A percentile compares a stretch with the other conserved stretches of the same genome.
phyloP scores from a whole-genome alignment of 2,329 filamentous ascomycete species.

The Trichoderma asperellum region DNA sequence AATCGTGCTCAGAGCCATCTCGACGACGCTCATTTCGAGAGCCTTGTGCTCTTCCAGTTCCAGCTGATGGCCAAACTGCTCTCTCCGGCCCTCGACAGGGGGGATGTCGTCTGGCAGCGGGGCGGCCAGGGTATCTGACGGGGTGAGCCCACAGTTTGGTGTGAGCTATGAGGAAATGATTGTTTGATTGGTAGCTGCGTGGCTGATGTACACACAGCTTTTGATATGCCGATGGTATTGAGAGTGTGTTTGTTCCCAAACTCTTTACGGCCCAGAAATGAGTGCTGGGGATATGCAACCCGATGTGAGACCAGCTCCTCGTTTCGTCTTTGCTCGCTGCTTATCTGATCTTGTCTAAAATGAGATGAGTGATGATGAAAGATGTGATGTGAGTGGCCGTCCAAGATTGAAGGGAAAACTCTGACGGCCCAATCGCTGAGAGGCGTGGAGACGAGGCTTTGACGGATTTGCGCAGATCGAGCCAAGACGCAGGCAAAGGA shows the following conservation, averaged over 20 bases:
- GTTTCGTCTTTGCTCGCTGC: not conserved
- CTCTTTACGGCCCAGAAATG: not conserved
- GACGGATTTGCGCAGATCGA: not conserved
- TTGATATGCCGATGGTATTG: not conserved
- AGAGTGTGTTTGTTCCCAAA: not conserved
- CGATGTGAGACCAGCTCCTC: not conserved
- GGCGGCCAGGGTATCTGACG: conserved; percentile 3
- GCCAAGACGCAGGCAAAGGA: not conserved
- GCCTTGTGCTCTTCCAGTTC: conserved; percentile 21
- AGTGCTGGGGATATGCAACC: not conserved
- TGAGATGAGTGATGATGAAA: not conserved
- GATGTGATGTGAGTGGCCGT: not conserved
- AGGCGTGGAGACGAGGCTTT: not conserved
- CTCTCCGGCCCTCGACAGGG: conserved; percentile 26
- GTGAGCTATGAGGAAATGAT: not conserved
- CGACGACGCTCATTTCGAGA: conserved; percentile 40
- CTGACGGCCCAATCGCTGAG: not conserved
- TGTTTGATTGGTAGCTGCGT: not conserved
- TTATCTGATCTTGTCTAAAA: not conserved
- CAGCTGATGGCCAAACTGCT: conserved; percentile 29
- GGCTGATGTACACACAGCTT: not conserved
- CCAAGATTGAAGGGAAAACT: not conserved
- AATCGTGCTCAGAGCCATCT: conserved; percentile 50
- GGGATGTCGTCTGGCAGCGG: conserved; percentile 14
- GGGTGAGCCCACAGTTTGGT: not conserved